These are phyloP conservation scores for Penicillium sp. DNA, from an alignment of 2,329 filamentous ascomycete species.

Conservation along the genomic window DNA sequence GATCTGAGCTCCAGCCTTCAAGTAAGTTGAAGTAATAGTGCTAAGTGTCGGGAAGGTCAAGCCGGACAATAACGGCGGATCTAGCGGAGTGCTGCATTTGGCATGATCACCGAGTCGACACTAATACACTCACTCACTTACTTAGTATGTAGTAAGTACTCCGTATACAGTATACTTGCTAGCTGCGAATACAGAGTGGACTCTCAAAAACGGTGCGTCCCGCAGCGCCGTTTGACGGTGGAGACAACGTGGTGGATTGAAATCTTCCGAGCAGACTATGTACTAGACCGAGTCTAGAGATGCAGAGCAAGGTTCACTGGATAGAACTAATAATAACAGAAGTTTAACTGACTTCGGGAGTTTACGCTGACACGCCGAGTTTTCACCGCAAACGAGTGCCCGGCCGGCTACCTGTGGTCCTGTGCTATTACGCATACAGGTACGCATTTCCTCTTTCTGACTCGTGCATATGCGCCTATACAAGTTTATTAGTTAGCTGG, in stretches of 20 bases:
- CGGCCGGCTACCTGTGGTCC: neutral
- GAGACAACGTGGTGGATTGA: neutral
- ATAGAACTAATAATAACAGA: neutral
- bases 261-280: neutral
- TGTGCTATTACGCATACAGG: too few species aligned
- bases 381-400: neutral
- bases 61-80: neutral
- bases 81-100: neutral
- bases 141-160: too few species aligned
- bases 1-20: too few species aligned
- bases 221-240: neutral
- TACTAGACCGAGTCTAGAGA: too few species aligned
- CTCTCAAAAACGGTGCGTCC: neutral
- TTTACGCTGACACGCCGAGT: neutral
- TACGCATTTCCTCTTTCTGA: neutral
- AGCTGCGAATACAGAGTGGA: too few species aligned
- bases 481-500: too few species aligned
- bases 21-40: too few species aligned
- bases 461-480: neutral
- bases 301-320: too few species aligned
- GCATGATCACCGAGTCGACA: too few species aligned
- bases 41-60: neutral
- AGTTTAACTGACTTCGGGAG: too few species aligned
- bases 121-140: too few species aligned
- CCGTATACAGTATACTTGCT: too few species aligned